phyloP scores from a whole-genome alignment of 768 basidiomycete species.

The Lentinus brumalis region DNA sequence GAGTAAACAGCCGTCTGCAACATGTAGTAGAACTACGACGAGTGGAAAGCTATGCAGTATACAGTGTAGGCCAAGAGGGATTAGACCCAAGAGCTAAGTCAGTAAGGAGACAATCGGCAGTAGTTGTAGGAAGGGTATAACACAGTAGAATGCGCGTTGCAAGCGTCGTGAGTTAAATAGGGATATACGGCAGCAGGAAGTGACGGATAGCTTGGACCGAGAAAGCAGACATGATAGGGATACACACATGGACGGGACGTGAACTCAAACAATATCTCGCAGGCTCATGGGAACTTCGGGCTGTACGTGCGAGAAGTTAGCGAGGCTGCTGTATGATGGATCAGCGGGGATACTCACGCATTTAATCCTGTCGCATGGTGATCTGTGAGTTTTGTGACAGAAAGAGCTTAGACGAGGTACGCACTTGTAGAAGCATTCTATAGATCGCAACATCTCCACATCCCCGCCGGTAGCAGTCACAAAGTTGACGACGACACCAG shows the following conservation, averaged over 20 bases:
- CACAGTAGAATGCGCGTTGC: slow-evolving; percentile 49
- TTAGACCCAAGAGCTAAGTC: slow-evolving; percentile 42
- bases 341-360: slow-evolving; percentile 57
- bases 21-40: slow-evolving; percentile 31
- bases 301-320: slow-evolving; percentile 44
- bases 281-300: slow-evolving; percentile 91
- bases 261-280: slow-evolving; percentile 81
- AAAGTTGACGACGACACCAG: slow-evolving; percentile 94
- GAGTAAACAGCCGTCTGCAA: slow-evolving; percentile 47
- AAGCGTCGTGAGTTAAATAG: slow-evolving; percentile 49
- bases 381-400: slow-evolving; percentile 9
- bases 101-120: slow-evolving; percentile 66
- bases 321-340: not conserved
- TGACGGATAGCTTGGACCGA: slow-evolving; percentile 32
- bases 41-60: slow-evolving; percentile 52
- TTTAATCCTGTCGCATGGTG: slow-evolving; percentile 50
- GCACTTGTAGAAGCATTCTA: slow-evolving; percentile 98
- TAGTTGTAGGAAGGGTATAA: slow-evolving; percentile 67
- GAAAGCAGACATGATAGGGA: slow-evolving; percentile 60
- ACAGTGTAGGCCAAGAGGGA: slow-evolving; percentile 60
- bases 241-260: slow-evolving; percentile 56
- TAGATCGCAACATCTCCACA: slow-evolving; percentile 96
- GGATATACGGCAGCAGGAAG: slow-evolving; percentile 38
- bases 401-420: slow-evolving; percentile 24
- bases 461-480: slow-evolving; percentile 97